Conservation (phyloP, 306 rosid species). For the Cucurbita ficifolia region DNA sequence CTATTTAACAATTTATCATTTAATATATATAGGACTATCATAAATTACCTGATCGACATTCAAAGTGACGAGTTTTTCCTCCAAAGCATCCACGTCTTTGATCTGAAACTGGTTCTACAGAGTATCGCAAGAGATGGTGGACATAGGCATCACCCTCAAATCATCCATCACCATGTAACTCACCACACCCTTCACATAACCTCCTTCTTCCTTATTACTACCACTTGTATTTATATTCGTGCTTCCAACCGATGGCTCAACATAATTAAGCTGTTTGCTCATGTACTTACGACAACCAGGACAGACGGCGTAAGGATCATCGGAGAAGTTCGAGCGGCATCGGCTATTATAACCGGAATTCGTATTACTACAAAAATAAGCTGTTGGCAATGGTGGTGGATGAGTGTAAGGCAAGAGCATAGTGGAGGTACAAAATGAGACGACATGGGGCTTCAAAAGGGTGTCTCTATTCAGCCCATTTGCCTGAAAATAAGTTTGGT, state of each 20-base stretch:
- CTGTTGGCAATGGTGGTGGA: background rate
- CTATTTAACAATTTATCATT: too few relatives aligned
- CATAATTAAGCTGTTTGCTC: background rate
- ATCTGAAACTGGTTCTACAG: slow-evolving; percentile 11
- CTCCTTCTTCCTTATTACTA: background rate
- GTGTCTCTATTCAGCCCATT: background rate
- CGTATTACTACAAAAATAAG: background rate
- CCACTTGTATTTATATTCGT: too few relatives aligned
- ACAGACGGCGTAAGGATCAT: background rate
- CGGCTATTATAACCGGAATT: too few relatives aligned
- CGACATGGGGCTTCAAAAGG: slow-evolving; percentile 11
- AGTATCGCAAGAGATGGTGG: slow-evolving; percentile 2
- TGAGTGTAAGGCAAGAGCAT: background rate
- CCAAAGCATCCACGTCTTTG: slow-evolving; percentile 6
- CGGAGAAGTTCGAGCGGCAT: too few relatives aligned
- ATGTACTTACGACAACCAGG: background rate
- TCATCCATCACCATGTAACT: slow-evolving; percentile 24
- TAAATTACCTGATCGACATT: background rate
- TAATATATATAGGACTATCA: too few relatives aligned
- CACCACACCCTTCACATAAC: slow-evolving; percentile 14
- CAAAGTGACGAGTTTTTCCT: slow-evolving; percentile 13
- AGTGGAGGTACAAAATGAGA: background rate
- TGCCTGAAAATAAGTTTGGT: slow-evolving; percentile 18
- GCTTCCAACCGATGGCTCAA: background rate
- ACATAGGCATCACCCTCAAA: slow-evolving; percentile 19